Evolutionary conservation across 2,329 filamentous ascomycete species (phyloP).

Genomic region (Fusarium phyllophilum): DNA sequence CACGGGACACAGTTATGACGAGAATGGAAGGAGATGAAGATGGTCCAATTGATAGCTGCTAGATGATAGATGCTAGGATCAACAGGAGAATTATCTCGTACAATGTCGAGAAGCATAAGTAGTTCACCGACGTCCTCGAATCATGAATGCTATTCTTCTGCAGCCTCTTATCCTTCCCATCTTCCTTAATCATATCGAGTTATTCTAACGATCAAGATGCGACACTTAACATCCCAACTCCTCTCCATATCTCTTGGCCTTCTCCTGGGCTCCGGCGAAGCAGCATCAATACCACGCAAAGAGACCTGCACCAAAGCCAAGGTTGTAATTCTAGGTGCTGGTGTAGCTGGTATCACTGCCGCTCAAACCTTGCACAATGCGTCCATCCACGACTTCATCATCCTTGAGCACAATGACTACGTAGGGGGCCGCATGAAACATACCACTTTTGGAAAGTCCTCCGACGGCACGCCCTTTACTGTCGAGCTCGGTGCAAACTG

Average conservation of each 20-base stretch:
- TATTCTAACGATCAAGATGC: neutral
- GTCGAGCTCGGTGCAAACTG: slow-evolving; percentile 77
- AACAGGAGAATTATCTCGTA: neutral
- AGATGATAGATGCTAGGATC: neutral
- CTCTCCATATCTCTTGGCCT: slow-evolving; percentile 12
- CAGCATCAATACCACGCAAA: slow-evolving; percentile 21
- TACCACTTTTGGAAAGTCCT: slow-evolving; percentile 62
- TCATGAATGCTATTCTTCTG: neutral
- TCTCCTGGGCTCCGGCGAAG: slow-evolving; percentile 7
- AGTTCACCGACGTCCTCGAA: neutral
- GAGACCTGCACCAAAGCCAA: slow-evolving; percentile 45
- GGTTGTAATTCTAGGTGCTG: slow-evolving; percentile 60
- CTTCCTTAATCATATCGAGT: neutral
- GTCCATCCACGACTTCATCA: slow-evolving; percentile 71
- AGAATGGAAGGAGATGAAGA: slow-evolving; percentile 1
- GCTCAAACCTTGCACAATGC: slow-evolving; percentile 71
- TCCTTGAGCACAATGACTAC: slow-evolving; percentile 70
- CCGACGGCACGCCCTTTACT: slow-evolving; percentile 62
- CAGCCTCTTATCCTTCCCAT: neutral
- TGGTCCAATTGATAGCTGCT: neutral
- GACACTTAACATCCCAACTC: neutral
- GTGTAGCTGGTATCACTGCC: slow-evolving; percentile 71
- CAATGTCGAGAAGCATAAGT: neutral
- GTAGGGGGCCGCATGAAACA: slow-evolving; percentile 71
- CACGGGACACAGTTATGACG: neutral